Evolutionary conservation across 805 yeast genomes (phyloP).

Genomic region (Saccharomycodes ludwigii): DNA sequence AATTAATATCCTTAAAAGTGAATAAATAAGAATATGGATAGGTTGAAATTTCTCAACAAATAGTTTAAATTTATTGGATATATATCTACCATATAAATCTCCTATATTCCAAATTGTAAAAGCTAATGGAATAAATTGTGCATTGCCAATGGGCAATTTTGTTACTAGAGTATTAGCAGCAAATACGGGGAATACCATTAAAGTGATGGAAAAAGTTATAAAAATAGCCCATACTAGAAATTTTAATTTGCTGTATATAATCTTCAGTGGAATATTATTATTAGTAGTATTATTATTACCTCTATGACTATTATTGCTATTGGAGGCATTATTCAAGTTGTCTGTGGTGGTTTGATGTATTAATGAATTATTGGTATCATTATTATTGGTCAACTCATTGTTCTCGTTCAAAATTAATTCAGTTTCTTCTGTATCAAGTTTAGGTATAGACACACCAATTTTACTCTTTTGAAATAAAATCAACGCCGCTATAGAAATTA

Average conservation of each 20-base stretch:
- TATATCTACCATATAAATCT: conserved; percentile 66
- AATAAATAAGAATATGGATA: conserved; percentile 34
- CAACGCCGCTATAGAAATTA: conserved; percentile 16
- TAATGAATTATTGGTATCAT: too few relatives aligned
- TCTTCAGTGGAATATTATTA: conserved; percentile 42
- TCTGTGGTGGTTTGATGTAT: too few relatives aligned
- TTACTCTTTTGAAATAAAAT: conserved; percentile 15
- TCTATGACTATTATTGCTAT: conserved; percentile 7
- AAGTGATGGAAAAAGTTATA: conserved; percentile 58
- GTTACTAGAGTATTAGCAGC: conserved; percentile 56
- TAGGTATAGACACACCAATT: conserved; percentile 13
- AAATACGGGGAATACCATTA: conserved; percentile 73
- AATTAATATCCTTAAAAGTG: conserved; percentile 43
- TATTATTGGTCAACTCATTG: too few relatives aligned
- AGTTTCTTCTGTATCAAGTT: too few relatives aligned
- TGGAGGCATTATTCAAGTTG: too few relatives aligned
- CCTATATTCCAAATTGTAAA: conserved; percentile 85
- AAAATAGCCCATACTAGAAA: conserved; percentile 60
- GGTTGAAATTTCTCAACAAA: conserved; percentile 15
- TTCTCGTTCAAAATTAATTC: too few relatives aligned
- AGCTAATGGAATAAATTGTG: conserved; percentile 59
- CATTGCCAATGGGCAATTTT: conserved; percentile 17
- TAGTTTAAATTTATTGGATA: conserved; percentile 33
- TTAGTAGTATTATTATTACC: too few relatives aligned
- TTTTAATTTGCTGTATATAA: conserved; percentile 50